Evolutionary conservation across 495 filamentous ascomycete genomes (phyloP).

Genomic region (Chaetomium fimeti): DNA sequence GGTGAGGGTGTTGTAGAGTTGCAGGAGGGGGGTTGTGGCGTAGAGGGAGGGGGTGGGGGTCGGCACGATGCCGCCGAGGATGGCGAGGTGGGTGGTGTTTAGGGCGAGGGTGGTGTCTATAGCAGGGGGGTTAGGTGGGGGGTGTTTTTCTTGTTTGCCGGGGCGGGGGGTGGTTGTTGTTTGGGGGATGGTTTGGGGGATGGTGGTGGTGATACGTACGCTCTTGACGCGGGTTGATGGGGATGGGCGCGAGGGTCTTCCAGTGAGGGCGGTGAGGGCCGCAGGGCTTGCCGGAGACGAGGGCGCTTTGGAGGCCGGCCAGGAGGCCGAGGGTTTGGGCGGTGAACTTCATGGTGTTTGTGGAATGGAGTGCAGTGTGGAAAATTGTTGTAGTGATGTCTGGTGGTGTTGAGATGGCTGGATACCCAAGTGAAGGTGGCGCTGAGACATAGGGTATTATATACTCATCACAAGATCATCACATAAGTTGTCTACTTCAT

Average conservation of each 20-base stretch:
- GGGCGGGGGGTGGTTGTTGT: background rate
- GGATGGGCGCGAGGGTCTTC: conserved; percentile 67
- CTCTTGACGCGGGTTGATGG: conserved; percentile 73
- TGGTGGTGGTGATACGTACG: background rate
- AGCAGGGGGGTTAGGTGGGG: background rate
- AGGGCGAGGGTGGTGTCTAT: conserved; percentile 60
- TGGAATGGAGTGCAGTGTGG: background rate
- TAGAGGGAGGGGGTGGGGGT: conserved; percentile 25
- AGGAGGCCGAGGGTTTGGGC: background rate
- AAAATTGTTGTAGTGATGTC: background rate
- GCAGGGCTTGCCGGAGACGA: background rate
- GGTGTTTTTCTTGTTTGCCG: background rate
- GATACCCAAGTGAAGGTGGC: too few relatives aligned
- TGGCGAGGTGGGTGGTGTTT: conserved; percentile 52
- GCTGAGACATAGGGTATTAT: too few relatives aligned
- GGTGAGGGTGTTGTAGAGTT: conserved; percentile 65
- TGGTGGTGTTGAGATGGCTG: too few relatives aligned
- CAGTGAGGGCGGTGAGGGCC: conserved; percentile 32
- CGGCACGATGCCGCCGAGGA: conserved; percentile 28
- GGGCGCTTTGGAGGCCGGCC: background rate
- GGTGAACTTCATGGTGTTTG: background rate
- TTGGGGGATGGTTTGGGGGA: background rate
- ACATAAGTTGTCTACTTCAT: too few relatives aligned
- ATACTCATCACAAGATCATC: too few relatives aligned
- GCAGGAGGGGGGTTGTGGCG: conserved; percentile 57